A percentile compares a stretch with the other conserved stretches of the same genome.
Conservation (phyloP, 257 asterid genomes). For the Thymus mandschuricus region DNA sequence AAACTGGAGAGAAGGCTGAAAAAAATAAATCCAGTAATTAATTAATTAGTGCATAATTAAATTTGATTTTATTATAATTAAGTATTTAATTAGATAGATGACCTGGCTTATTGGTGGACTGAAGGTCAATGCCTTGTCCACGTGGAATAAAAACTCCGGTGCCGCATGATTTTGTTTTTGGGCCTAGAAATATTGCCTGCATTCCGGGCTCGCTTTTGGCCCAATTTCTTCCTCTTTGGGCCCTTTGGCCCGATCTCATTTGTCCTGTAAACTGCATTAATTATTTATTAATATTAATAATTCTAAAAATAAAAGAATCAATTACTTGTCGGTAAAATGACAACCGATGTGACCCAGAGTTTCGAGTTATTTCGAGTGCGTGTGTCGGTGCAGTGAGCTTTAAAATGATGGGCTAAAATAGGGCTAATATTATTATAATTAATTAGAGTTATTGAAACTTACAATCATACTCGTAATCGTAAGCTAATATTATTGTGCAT, state of each 20-base stretch:
- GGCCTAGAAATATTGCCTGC: constrained; percentile 66
- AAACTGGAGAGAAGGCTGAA: constrained; percentile 58
- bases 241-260: constrained; percentile 12
- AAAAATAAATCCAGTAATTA: neutral
- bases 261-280: constrained; percentile 14
- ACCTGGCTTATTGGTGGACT: constrained; percentile 50
- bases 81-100: neutral
- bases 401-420: too few relatives aligned
- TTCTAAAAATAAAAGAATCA: too few relatives aligned
- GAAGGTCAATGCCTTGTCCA: constrained; percentile 33
- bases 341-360: too few relatives aligned
- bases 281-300: too few relatives aligned
- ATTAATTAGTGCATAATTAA: neutral
- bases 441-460: neutral
- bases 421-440: too few relatives aligned
- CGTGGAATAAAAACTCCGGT: constrained; percentile 77
- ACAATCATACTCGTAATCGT: too few relatives aligned
- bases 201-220: constrained; percentile 50
- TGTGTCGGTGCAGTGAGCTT: too few relatives aligned
- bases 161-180: constrained; percentile 43
- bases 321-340: neutral
- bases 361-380: too few relatives aligned
- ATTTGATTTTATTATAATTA: too few relatives aligned
- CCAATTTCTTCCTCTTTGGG: constrained; percentile 31
- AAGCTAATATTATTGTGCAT: neutral